A percentile compares a stretch with the other conserved stretches of the same genome.
Evolutionary conservation across 176 grass and related monocot species (phyloP).

Genomic region (barley (Hordeum vulgare)): MorexV3_pseudomolecules_assembly NC_058524.1:614172916-614173415

Average conservation of each 20-base stretch:
- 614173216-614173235: conserved; percentile 26
- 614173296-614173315: conserved; percentile 61
- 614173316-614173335: conserved; percentile 28
- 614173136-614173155: conserved; percentile 16
- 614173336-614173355: conserved; percentile 32
- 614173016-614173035: conserved; percentile 11
- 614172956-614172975: conserved; percentile 9
- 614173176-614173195: conserved; percentile 1
- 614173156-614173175: conserved; percentile 16
- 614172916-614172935: conserved; percentile 1
- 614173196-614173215: conserved; percentile 36
- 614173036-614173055: background rate
- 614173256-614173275: conserved; percentile 62
- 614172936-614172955: background rate
- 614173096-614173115: conserved; percentile 12
- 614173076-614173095: conserved; percentile 34
- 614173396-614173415: conserved; percentile 2
- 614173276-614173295: conserved; percentile 70
- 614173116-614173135: conserved; percentile 4
- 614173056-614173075: conserved; percentile 32
- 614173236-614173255: conserved; percentile 28
- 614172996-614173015: no score
- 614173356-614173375: background rate
- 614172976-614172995: background rate
- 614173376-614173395: conserved; percentile 2